Conservation (phyloP, 768 basidiomycete genomes). For the Agaricus subrufescens region DNA sequence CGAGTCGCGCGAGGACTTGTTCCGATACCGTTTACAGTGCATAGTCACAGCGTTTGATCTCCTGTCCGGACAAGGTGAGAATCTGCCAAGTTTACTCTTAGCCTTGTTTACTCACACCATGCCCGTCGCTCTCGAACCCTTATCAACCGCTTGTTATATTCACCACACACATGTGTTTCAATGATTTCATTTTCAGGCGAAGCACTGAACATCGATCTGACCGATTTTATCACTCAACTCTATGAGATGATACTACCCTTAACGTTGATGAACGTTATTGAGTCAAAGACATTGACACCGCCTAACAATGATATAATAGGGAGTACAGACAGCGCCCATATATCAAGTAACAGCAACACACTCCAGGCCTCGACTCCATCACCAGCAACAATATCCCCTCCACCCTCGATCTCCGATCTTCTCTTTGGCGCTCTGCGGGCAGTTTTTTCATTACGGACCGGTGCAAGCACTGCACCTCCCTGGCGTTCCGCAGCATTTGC, state of each 20-base stretch:
- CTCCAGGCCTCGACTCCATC: constrained; percentile 4
- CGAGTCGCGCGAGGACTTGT: constrained; percentile 15
- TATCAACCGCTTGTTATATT: constrained; percentile 5
- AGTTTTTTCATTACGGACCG: constrained; percentile 71
- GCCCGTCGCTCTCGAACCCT: not conserved
- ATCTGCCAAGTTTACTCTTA: constrained; percentile 7
- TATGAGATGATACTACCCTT: constrained; percentile 80
- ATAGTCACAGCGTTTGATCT: constrained; percentile 98
- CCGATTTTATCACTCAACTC: constrained; percentile 80
- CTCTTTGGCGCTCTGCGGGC: constrained; percentile 83
- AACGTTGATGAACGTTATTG: constrained; percentile 61
- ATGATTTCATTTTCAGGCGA: constrained; percentile 57
- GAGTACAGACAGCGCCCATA: not conserved
- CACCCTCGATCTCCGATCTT: constrained; percentile 53
- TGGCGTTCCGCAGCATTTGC: constrained; percentile 88
- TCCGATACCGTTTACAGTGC: constrained; percentile 68
- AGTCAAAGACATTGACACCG: constrained; percentile 27
- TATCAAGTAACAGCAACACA: constrained; percentile 4
- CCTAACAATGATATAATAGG: not conserved
- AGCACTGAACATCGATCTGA: constrained; percentile 93
- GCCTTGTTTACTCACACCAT: constrained; percentile 3
- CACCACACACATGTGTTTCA: constrained; percentile 6
- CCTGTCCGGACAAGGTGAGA: constrained; percentile 87
- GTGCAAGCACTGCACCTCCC: constrained; percentile 49
- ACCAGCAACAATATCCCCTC: constrained; percentile 12